These are phyloP conservation scores for Mycena sp. DNA, from an alignment of 1,284 basidiomycete genomes.

Conservation along the genomic window DNA sequence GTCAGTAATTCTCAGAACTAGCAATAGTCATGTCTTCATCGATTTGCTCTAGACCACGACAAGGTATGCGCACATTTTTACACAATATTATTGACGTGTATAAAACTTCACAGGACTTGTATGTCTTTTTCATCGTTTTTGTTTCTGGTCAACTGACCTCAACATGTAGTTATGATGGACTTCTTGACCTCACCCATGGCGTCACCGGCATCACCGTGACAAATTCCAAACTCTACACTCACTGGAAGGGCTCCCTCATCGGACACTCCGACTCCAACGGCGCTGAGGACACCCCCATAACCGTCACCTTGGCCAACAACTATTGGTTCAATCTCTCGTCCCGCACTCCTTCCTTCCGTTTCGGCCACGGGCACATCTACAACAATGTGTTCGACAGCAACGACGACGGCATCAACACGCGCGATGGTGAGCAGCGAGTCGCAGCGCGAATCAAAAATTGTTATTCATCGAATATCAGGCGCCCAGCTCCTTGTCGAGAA, in stretches of 20 bases:
- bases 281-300: conserved; percentile 44
- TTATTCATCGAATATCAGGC: conserved; percentile 31
- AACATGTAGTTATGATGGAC: conserved; percentile 20
- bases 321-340: conserved; percentile 50
- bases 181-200: conserved; percentile 46
- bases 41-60: conserved; percentile 11
- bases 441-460: neutral
- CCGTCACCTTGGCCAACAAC: conserved; percentile 52
- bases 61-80: conserved; percentile 4
- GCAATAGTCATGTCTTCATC: neutral
- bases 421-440: conserved; percentile 44
- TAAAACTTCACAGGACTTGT: conserved; percentile 42
- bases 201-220: conserved; percentile 52
- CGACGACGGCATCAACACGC: conserved; percentile 59
- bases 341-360: conserved; percentile 50
- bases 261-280: conserved; percentile 56
- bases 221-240: conserved; percentile 49
- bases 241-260: conserved; percentile 54
- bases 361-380: conserved; percentile 57
- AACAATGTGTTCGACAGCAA: conserved; percentile 57
- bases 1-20: conserved; percentile 14
- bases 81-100: neutral
- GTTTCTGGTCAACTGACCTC: neutral
- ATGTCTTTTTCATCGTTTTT: conserved; percentile 19
- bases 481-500: conserved; percentile 58